Conservation (phyloP, 306 rosid species). For the Alnus rubra region DNA sequence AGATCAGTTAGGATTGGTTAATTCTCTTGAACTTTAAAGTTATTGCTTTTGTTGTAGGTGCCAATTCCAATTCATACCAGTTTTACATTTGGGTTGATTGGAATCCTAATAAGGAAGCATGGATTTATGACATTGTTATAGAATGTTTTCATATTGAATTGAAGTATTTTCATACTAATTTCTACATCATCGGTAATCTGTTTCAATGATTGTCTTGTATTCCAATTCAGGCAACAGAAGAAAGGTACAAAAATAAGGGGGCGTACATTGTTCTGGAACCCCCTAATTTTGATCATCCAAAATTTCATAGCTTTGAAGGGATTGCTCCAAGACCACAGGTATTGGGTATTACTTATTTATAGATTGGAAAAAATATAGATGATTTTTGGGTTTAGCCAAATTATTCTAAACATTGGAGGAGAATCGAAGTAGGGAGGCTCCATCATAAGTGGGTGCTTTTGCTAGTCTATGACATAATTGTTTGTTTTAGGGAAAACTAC, state of each 20-base stretch:
- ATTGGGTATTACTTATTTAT: slow-evolving; percentile 4
- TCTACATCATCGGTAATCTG: neutral
- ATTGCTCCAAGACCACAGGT: slow-evolving; percentile 85
- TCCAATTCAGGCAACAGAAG: slow-evolving; percentile 56
- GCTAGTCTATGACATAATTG: neutral
- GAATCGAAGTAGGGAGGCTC: neutral
- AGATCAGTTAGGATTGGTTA: neutral
- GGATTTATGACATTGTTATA: neutral
- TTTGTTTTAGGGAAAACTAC: neutral
- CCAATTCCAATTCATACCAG: neutral
- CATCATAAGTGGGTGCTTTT: neutral
- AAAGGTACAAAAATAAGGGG: slow-evolving; percentile 77
- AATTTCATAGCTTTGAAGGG: slow-evolving; percentile 69
- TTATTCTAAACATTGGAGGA: neutral
- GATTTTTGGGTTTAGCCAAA: neutral
- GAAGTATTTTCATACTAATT: neutral
- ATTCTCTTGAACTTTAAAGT: neutral
- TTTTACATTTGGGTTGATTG: neutral
- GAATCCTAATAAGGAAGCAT: neutral
- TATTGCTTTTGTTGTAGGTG: neutral
- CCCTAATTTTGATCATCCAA: slow-evolving; percentile 73
- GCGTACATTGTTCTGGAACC: slow-evolving; percentile 77
- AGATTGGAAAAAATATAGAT: neutral
- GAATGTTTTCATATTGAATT: neutral
- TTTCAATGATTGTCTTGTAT: slow-evolving; percentile 13